Evolutionary conservation across 495 filamentous ascomycete species (phyloP).

Genomic region (Penicillium egyptiacum): DNA sequence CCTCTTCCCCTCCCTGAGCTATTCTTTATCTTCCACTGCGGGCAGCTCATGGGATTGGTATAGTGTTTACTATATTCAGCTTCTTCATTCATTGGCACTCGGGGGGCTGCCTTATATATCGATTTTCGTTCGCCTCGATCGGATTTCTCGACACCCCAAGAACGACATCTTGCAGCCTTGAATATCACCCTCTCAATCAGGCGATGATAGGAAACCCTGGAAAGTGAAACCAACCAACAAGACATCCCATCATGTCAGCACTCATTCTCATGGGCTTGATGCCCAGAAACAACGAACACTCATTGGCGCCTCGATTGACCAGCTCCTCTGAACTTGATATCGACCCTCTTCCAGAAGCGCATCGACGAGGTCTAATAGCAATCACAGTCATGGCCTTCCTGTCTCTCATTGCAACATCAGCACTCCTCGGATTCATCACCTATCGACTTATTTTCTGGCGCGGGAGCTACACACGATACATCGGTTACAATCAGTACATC

Average conservation of each 20-base stretch:
- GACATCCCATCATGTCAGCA: slow-evolving; percentile 26
- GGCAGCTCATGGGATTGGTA: neutral
- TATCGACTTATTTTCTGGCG: slow-evolving; percentile 60
- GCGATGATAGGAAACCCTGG: neutral
- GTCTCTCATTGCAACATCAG: slow-evolving; percentile 56
- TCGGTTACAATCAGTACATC: slow-evolving; percentile 69
- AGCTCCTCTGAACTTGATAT: slow-evolving; percentile 25
- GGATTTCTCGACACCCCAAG: no score
- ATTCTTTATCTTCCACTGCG: slow-evolving; percentile 7
- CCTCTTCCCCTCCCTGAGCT: neutral
- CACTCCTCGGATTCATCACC: slow-evolving; percentile 56
- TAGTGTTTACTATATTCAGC: neutral
- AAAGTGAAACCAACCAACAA: neutral
- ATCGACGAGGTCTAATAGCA: slow-evolving; percentile 53
- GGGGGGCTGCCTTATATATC: neutral
- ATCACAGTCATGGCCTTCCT: slow-evolving; percentile 58
- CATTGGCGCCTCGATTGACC: slow-evolving; percentile 27
- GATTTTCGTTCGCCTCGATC: neutral
- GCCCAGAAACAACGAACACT: slow-evolving; percentile 14
- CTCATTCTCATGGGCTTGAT: slow-evolving; percentile 25
- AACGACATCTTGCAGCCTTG: neutral
- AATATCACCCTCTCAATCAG: neutral
- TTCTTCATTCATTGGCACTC: neutral
- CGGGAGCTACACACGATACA: slow-evolving; percentile 43
- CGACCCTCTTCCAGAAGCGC: slow-evolving; percentile 49